A percentile compares a stretch with the other conserved stretches of the same genome.
phyloP scores from a whole-genome alignment of 2,329 filamentous ascomycete species.

The Apiospora marii region DNA sequence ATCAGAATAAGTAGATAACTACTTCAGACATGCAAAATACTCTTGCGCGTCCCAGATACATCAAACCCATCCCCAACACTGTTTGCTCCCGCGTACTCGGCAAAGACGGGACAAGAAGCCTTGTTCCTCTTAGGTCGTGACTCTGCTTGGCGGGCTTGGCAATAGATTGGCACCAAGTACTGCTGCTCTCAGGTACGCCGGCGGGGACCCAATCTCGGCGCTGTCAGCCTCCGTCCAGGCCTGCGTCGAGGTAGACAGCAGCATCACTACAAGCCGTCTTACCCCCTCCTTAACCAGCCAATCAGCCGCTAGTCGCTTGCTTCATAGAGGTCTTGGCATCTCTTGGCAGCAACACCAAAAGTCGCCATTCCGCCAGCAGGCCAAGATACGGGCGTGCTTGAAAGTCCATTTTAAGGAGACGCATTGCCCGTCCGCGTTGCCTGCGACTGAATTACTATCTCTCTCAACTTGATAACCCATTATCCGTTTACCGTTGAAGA shows the following conservation, averaged over 20 bases:
- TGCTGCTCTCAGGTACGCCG: neutral
- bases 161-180: slow-evolving; percentile 10
- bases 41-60: neutral
- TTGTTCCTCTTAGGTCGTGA: slow-evolving; percentile 22
- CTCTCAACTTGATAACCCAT: slow-evolving; percentile 10
- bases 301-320: slow-evolving; percentile 12
- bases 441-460: slow-evolving; percentile 17
- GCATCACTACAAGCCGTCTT: slow-evolving; percentile 10
- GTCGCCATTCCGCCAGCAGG: slow-evolving; percentile 21
- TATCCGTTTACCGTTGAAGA: slow-evolving; percentile 19
- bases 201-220: slow-evolving; percentile 3
- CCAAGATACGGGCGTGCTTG: slow-evolving; percentile 15
- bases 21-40: neutral
- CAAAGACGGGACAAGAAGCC: slow-evolving; percentile 22
- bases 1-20: neutral
- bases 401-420: slow-evolving; percentile 21
- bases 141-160: slow-evolving; percentile 20
- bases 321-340: slow-evolving; percentile 21
- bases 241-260: neutral
- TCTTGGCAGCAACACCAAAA: slow-evolving; percentile 12
- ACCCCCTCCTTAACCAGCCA: slow-evolving; percentile 11
- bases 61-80: slow-evolving; percentile 15
- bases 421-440: slow-evolving; percentile 19
- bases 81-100: slow-evolving; percentile 20
- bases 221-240: neutral